Conservation (phyloP, 2,329 filamentous ascomycete species). For the Calonectria pteridis region DNA sequence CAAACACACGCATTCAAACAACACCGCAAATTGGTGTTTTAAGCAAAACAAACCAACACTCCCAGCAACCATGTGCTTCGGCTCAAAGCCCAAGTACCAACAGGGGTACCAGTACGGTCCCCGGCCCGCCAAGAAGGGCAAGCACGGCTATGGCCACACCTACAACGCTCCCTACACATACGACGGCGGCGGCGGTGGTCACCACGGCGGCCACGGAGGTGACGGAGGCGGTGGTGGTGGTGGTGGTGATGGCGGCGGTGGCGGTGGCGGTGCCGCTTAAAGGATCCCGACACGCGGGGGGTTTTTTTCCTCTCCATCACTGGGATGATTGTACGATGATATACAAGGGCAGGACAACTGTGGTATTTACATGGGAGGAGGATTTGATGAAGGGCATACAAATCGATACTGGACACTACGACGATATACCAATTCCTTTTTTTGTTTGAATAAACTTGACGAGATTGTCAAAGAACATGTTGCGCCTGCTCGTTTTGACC, state of each 20-base stretch:
- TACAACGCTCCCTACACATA: not conserved
- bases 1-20: not conserved
- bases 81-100: not conserved
- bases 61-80: conserved; percentile 13
- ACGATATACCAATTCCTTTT: conserved; percentile 1
- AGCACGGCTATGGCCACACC: not conserved
- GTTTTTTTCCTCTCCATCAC: not conserved
- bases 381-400: not conserved
- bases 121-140: conserved; percentile 5
- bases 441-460: not conserved
- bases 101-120: conserved; percentile 2
- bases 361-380: not conserved
- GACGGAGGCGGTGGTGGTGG: not conserved
- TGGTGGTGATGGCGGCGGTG: not conserved
- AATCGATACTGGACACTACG: not conserved
- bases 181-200: not conserved
- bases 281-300: not conserved
- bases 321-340: conserved; percentile 5
- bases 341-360: not conserved
- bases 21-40: not conserved
- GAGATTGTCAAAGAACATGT: not conserved
- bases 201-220: not conserved
- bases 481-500: not conserved
- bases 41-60: not conserved
- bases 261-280: not conserved